These are phyloP conservation scores for Aureobasidium uvarum DNA, from an alignment of 2,329 filamentous ascomycete species.

Conservation along the genomic window DNA sequence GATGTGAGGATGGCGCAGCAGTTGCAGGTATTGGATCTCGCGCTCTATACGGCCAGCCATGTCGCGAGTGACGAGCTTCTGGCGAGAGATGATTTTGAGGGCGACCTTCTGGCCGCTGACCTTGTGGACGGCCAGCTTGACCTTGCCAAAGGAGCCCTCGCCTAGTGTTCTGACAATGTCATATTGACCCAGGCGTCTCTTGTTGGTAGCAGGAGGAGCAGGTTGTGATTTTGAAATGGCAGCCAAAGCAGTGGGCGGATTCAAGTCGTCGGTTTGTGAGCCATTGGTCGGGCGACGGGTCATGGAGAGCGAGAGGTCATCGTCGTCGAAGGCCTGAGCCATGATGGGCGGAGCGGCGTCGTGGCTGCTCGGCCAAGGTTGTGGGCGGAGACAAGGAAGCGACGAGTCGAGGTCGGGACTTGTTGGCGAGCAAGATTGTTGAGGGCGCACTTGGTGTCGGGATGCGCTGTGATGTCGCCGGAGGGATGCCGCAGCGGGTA, in stretches of 20 bases:
- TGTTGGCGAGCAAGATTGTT: not conserved
- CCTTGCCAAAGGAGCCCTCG: constrained; percentile 97
- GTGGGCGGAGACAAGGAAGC: not conserved
- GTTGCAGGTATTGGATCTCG: constrained; percentile 96
- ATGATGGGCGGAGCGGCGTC: constrained; percentile 32
- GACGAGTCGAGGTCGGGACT: not conserved
- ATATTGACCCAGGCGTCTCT: constrained; percentile 85
- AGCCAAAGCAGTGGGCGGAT: constrained; percentile 6
- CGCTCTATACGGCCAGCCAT: constrained; percentile 98
- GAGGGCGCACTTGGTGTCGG: constrained; percentile 1
- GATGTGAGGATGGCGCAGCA: constrained; percentile 94
- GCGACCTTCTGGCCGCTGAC: constrained; percentile 93
- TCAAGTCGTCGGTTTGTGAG: constrained; percentile 30
- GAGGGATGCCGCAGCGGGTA: not conserved
- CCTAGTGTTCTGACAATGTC: constrained; percentile 85
- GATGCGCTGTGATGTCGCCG: constrained; percentile 5
- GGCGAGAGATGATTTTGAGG: constrained; percentile 94
- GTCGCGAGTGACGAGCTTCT: constrained; percentile 93
- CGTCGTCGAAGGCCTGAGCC: constrained; percentile 43
- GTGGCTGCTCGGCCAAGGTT: not conserved
- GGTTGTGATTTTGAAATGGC: constrained; percentile 11
- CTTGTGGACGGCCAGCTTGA: constrained; percentile 92
- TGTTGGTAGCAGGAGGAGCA: constrained; percentile 20
- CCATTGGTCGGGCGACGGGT: constrained; percentile 31
- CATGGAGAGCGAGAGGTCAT: constrained; percentile 44